Conservation (phyloP, 768 basidiomycete species). For the Kwoniella dejecticola region DNA sequence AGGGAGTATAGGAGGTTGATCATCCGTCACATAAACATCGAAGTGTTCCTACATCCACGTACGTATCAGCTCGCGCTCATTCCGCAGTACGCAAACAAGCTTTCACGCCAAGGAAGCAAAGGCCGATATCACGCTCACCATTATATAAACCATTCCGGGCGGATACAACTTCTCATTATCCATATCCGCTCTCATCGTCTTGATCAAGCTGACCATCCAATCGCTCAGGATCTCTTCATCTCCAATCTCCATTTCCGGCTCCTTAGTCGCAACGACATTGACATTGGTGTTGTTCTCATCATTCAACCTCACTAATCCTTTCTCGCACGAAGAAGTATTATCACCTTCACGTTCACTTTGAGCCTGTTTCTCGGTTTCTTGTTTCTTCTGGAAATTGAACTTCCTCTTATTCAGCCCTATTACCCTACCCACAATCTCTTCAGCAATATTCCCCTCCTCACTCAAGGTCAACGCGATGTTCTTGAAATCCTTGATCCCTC, state of each 20-base stretch:
- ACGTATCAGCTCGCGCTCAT: background rate
- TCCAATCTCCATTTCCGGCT: background rate
- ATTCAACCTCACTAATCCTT: conserved; percentile 1
- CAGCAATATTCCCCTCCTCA: conserved; percentile 54
- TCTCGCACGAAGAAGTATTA: background rate
- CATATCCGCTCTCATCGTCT: conserved; percentile 56
- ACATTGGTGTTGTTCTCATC: no score
- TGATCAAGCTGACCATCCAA: conserved; percentile 54
- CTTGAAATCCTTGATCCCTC: conserved; percentile 54
- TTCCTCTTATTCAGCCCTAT: conserved; percentile 17
- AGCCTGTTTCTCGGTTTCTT: background rate
- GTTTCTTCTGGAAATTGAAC: conserved; percentile 4
- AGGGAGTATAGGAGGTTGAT: background rate
- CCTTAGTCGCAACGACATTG: no score
- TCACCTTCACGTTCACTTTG: background rate
- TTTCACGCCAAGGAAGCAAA: background rate
- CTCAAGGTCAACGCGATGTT: conserved; percentile 55
- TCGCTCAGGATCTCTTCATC: conserved; percentile 47
- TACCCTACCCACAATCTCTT: conserved; percentile 56
- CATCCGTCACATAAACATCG: conserved; percentile 35
- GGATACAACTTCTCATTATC: conserved; percentile 57
- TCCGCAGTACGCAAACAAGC: background rate
- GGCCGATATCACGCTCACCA: conserved; percentile 35
- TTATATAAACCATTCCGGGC: conserved; percentile 50
- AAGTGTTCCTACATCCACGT: conserved; percentile 34